Percentiles rank a stretch among this genome's conserved stretches.
Conservation (phyloP, 495 filamentous ascomycete species). For the Penicillium steckii region DNA sequence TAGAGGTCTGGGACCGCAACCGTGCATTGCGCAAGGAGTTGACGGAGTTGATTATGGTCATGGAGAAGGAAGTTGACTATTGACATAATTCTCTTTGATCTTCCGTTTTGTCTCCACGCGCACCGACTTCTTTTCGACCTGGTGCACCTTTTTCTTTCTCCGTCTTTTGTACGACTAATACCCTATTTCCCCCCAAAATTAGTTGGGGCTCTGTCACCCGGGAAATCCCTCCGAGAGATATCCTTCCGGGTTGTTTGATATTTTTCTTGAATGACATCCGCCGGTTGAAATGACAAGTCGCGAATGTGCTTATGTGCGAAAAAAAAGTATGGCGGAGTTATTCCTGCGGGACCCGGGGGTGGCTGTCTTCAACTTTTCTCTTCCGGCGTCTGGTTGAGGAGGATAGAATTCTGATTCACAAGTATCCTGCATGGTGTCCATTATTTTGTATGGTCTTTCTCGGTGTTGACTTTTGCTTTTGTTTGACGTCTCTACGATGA, state of each 20-base stretch:
- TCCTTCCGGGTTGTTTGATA: slow-evolving; percentile 2
- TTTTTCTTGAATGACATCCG: not conserved
- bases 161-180: slow-evolving; percentile 26
- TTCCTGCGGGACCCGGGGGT: slow-evolving; percentile 12
- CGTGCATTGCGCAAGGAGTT: slow-evolving; percentile 43
- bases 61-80: slow-evolving; percentile 43
- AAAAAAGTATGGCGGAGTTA: slow-evolving; percentile 24
- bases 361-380: slow-evolving; percentile 12
- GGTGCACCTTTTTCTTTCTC: slow-evolving; percentile 12
- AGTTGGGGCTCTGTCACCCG: not conserved
- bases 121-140: slow-evolving; percentile 6
- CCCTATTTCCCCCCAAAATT: slow-evolving; percentile 11
- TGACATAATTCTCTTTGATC: slow-evolving; percentile 10
- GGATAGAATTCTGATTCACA: slow-evolving; percentile 9
- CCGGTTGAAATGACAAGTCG: not conserved
- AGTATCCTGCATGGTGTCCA: slow-evolving; percentile 2
- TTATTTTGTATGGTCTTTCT: slow-evolving; percentile 6
- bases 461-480: slow-evolving; percentile 6
- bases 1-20: slow-evolving; percentile 44
- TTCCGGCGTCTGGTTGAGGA: slow-evolving; percentile 22
- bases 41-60: slow-evolving; percentile 46
- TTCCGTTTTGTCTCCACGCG: slow-evolving; percentile 5
- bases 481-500: slow-evolving; percentile 15
- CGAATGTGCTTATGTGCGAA: slow-evolving; percentile 9
- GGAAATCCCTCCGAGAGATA: not conserved